Percentiles rank a stretch among this genome's conserved stretches.
Conservation (phyloP, 2,329 filamentous ascomycete genomes). For the Aspergillus sp. region DNA sequence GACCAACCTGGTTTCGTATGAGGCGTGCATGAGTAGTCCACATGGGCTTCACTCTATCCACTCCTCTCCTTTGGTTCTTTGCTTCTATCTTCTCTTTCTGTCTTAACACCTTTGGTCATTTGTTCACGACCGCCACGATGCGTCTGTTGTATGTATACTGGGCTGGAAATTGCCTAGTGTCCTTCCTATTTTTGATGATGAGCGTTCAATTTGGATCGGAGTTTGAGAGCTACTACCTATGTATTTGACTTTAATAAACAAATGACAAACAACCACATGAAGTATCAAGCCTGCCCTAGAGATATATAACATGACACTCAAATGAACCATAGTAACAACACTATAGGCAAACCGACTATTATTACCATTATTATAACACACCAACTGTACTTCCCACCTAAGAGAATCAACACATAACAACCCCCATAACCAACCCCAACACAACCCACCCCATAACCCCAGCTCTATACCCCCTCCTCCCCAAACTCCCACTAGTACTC, state of each 20-base stretch:
- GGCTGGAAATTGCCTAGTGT: not conserved
- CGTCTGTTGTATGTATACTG: not conserved
- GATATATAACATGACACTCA: no score
- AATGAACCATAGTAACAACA: no score
- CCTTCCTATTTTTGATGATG: not conserved
- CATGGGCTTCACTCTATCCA: not conserved
- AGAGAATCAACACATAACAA: not conserved
- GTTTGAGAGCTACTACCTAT: not conserved
- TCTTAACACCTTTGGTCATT: not conserved
- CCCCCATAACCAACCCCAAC: conserved; percentile 7
- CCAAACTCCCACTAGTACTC: not conserved
- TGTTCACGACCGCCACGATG: not conserved
- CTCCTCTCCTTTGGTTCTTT: conserved; percentile 1
- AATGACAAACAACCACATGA: not conserved
- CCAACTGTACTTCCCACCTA: not conserved
- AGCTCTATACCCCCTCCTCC: not conserved
- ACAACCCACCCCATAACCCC: conserved; percentile 7
- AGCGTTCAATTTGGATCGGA: not conserved
- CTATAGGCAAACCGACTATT: no score
- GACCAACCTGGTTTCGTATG: no score
- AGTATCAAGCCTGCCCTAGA: no score
- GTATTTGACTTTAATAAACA: not conserved
- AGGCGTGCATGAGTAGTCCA: not conserved
- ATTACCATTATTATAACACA: not conserved
- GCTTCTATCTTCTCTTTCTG: not conserved